A percentile compares a stretch with the other conserved stretches of the same genome.
These are phyloP conservation scores for Plasmodium ovale DNA, from an alignment of 169 alveolate species.

Conservation along the genomic window DNA sequence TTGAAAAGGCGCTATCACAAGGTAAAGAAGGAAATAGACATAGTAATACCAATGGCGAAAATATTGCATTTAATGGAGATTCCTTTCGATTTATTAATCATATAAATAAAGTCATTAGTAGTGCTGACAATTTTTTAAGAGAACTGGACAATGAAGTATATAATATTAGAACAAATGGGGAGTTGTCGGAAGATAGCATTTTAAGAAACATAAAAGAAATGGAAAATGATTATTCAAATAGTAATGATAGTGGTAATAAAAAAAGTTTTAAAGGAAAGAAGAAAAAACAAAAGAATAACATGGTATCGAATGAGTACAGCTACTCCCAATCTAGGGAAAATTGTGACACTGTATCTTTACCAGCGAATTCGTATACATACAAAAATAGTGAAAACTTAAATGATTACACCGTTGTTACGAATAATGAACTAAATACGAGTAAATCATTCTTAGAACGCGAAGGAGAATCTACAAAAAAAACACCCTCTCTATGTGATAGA, in stretches of 20 bases:
- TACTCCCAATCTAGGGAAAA: neutral
- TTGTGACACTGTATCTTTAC: neutral
- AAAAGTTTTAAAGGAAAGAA: neutral
- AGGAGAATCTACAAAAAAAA: neutral
- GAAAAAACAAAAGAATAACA: neutral
- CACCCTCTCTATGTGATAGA: neutral
- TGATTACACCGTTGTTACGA: constrained; percentile 2
- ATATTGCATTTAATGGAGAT: neutral
- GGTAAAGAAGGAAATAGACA: neutral
- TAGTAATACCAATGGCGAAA: neutral
- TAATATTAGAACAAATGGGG: constrained; percentile 21
- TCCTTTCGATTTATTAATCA: constrained; percentile 21
- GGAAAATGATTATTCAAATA: constrained; percentile 40
- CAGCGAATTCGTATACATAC: neutral
- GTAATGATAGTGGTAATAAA: neutral
- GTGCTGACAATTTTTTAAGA: constrained; percentile 44
- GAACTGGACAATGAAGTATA: constrained; percentile 23
- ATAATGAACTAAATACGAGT: neutral
- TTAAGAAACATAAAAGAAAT: constrained; percentile 52
- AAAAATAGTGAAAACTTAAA: neutral
- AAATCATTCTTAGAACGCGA: constrained; percentile 10
- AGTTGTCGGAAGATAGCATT: constrained; percentile 44
- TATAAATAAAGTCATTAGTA: constrained; percentile 56
- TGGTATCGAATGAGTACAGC: neutral
- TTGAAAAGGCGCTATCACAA: constrained; percentile 63